phyloP scores from a whole-genome alignment of 2,329 filamentous ascomycete genomes.

The Raffaelea ambrosiae region DNA sequence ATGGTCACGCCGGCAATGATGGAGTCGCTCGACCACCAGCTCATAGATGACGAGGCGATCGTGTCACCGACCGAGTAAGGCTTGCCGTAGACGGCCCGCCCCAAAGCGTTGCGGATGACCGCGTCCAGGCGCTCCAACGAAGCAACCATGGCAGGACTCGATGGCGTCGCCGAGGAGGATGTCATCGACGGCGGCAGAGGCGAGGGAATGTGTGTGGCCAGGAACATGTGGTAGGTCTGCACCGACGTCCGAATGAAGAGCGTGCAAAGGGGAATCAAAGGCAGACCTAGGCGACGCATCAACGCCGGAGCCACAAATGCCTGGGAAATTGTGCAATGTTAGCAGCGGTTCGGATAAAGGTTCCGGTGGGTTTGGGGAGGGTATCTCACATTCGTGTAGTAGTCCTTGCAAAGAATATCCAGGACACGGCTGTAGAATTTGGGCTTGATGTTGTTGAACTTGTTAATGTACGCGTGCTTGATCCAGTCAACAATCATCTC shows the following conservation, averaged over 20 bases:
- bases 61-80: constrained; percentile 17
- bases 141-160: constrained; percentile 67
- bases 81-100: constrained; percentile 60
- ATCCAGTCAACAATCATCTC: constrained; percentile 96
- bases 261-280: constrained; percentile 85
- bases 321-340: no score
- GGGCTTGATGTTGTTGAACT: constrained; percentile 96
- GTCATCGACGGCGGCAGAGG: constrained; percentile 58
- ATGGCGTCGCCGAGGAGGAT: constrained; percentile 33
- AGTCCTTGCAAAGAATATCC: constrained; percentile 93
- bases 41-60: constrained; percentile 17
- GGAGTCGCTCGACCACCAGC: constrained; percentile 55
- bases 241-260: constrained; percentile 91
- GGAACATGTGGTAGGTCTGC: constrained; percentile 97
- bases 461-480: constrained; percentile 96
- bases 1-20: constrained; percentile 71
- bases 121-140: constrained; percentile 72
- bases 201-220: constrained; percentile 75
- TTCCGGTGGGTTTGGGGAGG: not conserved
- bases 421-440: constrained; percentile 82
- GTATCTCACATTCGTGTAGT: constrained; percentile 87
- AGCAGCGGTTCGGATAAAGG: constrained; percentile 1
- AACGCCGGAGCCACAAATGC: constrained; percentile 88
- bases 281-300: constrained; percentile 80
- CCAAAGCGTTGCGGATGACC: constrained; percentile 68